Base-by-base conservation (phyloP, 495 filamentous ascomycete genomes). In the Podospora anserina region DNA sequence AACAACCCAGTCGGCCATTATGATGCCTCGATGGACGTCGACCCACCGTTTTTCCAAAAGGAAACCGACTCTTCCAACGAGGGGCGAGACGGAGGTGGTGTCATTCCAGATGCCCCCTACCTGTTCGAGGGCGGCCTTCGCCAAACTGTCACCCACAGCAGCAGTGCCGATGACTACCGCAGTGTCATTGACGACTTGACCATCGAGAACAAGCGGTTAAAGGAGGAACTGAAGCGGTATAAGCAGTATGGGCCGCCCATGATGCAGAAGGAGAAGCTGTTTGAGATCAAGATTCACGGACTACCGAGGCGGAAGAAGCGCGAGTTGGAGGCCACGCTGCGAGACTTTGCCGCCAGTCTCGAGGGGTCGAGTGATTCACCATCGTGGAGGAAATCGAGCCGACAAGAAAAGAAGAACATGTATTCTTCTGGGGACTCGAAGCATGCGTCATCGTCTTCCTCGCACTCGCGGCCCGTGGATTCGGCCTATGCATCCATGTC, bases 401-500 rank as follows among this genome's bases (percentile, higher is more conserved):
- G 71, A 54, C 79, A 76, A 49, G 74, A 72, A 1, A 80, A 77
- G 65, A 74, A 71, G 27, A 32, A 28, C 18, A 57, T 71, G 30
- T 73, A 78, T 57, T 78, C 75, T 5, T 80, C 79, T 0, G 63
- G 70, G 19, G 65, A 70, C 15, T 81, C 79, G 11, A 84, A 85
- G 62, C 79, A 84, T 57, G 70, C 79, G 9, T 82, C 83, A 0
- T 85, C 83, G 1, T 80, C 81, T 0, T 83, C 87, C 11, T 88
- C 88, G 1, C 79, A 82, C 56, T 84, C 82, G 16, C 84, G 82
- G 64, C 83, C 82, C 15, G 80, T 88, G 6, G 91, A 93, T 71
- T 93, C 91, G 7, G 91, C 86, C 5, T 92, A 93, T 78, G 89
- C 85, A 5, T 92, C 91, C 32, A 86, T 91, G 82, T 89, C 90